Evolutionary conservation across 1,284 basidiomycete species (phyloP), one percentile per base, ranked within the genome.

Genomic region (Farysia itapuensis): DNA sequence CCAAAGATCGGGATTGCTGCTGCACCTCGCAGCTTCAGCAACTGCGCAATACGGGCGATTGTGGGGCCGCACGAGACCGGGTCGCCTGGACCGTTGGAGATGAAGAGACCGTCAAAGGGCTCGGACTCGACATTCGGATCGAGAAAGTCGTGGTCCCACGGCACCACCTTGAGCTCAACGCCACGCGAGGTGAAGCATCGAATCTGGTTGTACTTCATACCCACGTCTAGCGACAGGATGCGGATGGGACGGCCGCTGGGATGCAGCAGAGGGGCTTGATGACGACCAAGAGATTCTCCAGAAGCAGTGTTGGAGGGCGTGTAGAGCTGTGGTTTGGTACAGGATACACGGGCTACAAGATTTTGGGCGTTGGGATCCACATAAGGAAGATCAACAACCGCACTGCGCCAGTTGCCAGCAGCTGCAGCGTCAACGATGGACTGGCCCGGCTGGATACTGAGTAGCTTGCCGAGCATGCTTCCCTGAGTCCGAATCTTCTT

Each of bases 201-300:
- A 68, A 98, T 94, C 79, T 98, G 95, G 80, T 98, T 98, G 81
- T 88, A 94, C 80, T 99, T 99, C 89, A 98, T 97, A 32, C 95
- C 95, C 43, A 98, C 93, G 78, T 99, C 95, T 46, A 98, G 81
- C 4, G 90, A 90, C 18, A 98, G 75, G 37, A 99, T 84, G 56
- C 95, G 87, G 28, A 98, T 77, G 1, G 85, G 81, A 38, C 92
- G 85, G 18, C 81, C 82, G 2, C 85, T 86, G 2, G 90, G 89
- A 78, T 98, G 91, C 39, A 85, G 74, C 51, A 83, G 82, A 6
- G 77, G 77, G 26, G 78, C 77, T 24, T 60, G 50, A 20, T 37
- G 53, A 39, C 66, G 69, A 32, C 81, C 81, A 28, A 35, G 79
- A 71, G 28, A 79, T 75, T 26, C 78, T 73, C 26, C 80, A 78